Evolutionary conservation across 2,329 filamentous ascomycete genomes (phyloP), one percentile per base, ranked within the genome.

Genomic region (Epichloe uncinata): DNA sequence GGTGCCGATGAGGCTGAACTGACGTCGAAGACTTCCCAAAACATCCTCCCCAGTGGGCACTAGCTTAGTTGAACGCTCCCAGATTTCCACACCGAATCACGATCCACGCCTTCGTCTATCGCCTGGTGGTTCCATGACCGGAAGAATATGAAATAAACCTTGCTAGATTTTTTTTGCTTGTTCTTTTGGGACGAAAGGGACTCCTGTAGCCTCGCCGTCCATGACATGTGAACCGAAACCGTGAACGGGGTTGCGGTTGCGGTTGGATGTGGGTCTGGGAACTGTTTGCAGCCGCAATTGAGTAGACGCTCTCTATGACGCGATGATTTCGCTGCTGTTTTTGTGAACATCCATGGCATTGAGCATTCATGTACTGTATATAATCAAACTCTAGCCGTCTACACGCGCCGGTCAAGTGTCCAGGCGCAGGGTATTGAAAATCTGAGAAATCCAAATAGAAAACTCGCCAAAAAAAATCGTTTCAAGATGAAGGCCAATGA

Each of bases 401-500:
- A 0, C 30, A 0, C 30, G 4, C 26, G 16, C 26, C 8, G 3
- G 26, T 3, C 7, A 9, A 33, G n/a, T 43, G 30, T 2, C 18
- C 12, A 8, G 13, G 9, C 11, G 9, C 13, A n/a, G 15, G 15
- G 18, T 34, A 12, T 34, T 12, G 18, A 34, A 9, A 33, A 16
- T 12, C 5, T 34, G 7, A 33, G 11, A 35, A 36, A 9, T 3
- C 13, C 18, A 15, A 2, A 37, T 16, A 3, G 16, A 26, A 15
- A 20, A 30, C 6, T 2, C 3, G 13, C 4, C n/a, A 2, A 46
- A 16, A 12, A 22, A 22, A 22, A 7, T 26, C 11, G 6, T n/a
- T 12, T 41, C 49, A 51, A 34, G 26, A 61, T 59, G 49, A 59
- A 60, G 50, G 52, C 55, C 30, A 55, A 53, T 30, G 57, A 62